Evolutionary conservation across 495 filamentous ascomycete genomes (phyloP).

Genomic region (Clavariopsis aquatica): DNA sequence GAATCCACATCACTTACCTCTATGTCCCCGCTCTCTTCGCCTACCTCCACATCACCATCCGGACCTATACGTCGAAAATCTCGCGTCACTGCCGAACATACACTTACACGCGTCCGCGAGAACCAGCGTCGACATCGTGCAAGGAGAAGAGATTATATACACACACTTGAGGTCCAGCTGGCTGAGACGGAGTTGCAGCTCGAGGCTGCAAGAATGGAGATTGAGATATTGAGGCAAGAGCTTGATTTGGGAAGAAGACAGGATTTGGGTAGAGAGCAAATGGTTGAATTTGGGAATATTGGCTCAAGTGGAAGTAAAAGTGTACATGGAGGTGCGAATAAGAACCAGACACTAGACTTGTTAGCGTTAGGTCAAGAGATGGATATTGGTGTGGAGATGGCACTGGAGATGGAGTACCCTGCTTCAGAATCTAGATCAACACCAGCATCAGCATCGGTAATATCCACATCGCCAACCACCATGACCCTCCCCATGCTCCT

Average conservation of each 20-base stretch:
- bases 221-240: slow-evolving; percentile 12
- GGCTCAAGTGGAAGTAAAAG: neutral
- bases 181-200: slow-evolving; percentile 19
- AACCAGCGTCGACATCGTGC: slow-evolving; percentile 36
- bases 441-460: too few species aligned
- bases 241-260: neutral
- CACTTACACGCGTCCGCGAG: slow-evolving; percentile 30
- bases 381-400: neutral
- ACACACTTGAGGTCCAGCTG: slow-evolving; percentile 27
- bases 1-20: neutral
- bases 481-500: neutral
- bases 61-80: slow-evolving; percentile 1
- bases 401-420: too few species aligned
- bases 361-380: too few species aligned
- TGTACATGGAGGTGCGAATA: too few species aligned
- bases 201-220: slow-evolving; percentile 20
- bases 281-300: neutral
- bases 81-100: slow-evolving; percentile 32
- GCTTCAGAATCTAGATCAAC: too few species aligned
- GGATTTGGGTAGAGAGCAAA: neutral
- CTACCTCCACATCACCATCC: neutral
- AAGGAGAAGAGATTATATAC: slow-evolving; percentile 26
- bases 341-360: too few species aligned
- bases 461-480: too few species aligned
- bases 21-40: neutral